Evolutionary conservation across 2,329 filamentous ascomycete species (phyloP).

Genomic region (Pestalotiopsis sp.): DNA sequence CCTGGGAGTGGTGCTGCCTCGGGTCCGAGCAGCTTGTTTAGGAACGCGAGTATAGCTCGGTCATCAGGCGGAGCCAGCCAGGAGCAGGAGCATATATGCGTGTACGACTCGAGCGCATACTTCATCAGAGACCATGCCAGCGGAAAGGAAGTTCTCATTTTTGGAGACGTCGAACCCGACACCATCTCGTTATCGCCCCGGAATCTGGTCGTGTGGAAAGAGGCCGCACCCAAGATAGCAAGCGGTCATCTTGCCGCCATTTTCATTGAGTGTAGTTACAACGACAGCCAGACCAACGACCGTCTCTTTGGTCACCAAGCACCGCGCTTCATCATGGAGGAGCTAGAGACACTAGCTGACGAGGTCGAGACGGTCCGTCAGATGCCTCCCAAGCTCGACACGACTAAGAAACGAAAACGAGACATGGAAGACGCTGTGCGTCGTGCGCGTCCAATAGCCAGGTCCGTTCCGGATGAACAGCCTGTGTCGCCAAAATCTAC

Average conservation of each 20-base stretch:
- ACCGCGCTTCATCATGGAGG: constrained; percentile 78
- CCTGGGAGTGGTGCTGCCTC: constrained; percentile 26
- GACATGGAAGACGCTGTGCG: constrained; percentile 34
- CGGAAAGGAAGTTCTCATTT: constrained; percentile 81
- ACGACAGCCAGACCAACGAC: constrained; percentile 75
- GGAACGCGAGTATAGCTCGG: constrained; percentile 27
- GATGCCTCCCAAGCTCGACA: constrained; percentile 43
- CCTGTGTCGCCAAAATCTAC: constrained; percentile 55
- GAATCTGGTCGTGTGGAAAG: constrained; percentile 81
- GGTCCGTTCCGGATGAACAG: constrained; percentile 37
- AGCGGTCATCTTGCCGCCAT: constrained; percentile 74
- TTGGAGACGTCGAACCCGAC: constrained; percentile 95
- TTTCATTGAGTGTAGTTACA: constrained; percentile 95
- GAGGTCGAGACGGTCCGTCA: constrained; percentile 64
- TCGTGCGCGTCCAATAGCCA: constrained; percentile 17
- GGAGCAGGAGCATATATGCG: constrained; percentile 58
- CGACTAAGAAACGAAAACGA: constrained; percentile 68
- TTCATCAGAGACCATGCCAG: constrained; percentile 80
- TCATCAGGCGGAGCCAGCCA: constrained; percentile 15
- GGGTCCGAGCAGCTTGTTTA: constrained; percentile 24
- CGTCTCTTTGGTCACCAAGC: constrained; percentile 87
- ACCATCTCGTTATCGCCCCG: constrained; percentile 79
- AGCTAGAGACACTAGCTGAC: constrained; percentile 71
- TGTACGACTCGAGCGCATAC: constrained; percentile 88
- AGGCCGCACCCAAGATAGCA: constrained; percentile 83